phyloP scores from a whole-genome alignment of 1,139 yeast genomes.

The Zhuliangozyma blackwelliae region DNA sequence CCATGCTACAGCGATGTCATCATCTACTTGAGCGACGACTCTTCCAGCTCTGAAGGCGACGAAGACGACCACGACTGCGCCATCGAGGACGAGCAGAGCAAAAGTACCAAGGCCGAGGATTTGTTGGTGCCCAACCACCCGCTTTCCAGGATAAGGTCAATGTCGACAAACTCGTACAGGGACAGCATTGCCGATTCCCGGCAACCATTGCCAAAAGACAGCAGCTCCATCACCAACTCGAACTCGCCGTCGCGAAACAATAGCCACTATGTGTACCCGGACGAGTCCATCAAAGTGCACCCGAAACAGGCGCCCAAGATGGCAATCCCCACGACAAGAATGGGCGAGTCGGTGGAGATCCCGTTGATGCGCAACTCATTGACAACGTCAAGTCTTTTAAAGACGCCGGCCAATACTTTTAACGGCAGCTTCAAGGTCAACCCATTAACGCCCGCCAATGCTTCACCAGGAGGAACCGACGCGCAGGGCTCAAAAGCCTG shows the following conservation, averaged over 20 bases:
- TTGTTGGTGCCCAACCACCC: slow-evolving; percentile 24
- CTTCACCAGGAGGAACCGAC: slow-evolving; percentile 1
- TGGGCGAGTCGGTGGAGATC: slow-evolving; percentile 76
- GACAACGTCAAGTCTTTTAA: slow-evolving; percentile 9
- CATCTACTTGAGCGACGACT: slow-evolving; percentile 63
- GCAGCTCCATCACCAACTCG: slow-evolving; percentile 2
- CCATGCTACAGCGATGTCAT: slow-evolving; percentile 72
- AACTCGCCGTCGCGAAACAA: slow-evolving; percentile 8
- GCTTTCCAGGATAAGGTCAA: slow-evolving; percentile 27
- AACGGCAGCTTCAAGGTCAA: slow-evolving; percentile 5
- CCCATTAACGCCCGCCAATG: slow-evolving; percentile 5
- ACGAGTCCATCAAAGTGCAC: slow-evolving; percentile 14
- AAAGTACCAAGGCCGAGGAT: slow-evolving; percentile 15
- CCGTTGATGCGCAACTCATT: slow-evolving; percentile 40
- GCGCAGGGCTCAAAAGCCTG: slow-evolving; percentile 5
- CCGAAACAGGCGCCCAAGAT: slow-evolving; percentile 71
- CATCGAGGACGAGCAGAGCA: slow-evolving; percentile 11
- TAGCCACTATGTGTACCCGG: slow-evolving; percentile 9
- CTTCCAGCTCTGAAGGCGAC: slow-evolving; percentile 22
- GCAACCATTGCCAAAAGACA: neutral
- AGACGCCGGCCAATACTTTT: slow-evolving; percentile 4
- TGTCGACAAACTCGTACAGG: slow-evolving; percentile 22
- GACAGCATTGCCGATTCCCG: slow-evolving; percentile 6
- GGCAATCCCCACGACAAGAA: slow-evolving; percentile 80
- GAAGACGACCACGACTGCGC: slow-evolving; percentile 16